phyloP scores from a whole-genome alignment of 352 stramenopile genomes.

The Phytophthora litchii region DNA sequence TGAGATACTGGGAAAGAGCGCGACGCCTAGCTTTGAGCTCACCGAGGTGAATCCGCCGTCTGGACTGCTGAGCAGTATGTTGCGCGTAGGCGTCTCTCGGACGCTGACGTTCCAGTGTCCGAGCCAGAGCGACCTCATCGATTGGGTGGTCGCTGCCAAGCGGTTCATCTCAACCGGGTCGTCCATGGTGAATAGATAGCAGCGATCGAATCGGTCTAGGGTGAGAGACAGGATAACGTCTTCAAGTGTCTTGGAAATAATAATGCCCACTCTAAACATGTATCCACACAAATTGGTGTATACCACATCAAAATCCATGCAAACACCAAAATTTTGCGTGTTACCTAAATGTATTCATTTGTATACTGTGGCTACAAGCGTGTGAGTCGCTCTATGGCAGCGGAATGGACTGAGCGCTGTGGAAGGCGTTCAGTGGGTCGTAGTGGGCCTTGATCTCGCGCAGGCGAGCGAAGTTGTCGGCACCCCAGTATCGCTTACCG shows the following conservation, averaged over 20 bases:
- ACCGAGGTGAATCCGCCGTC: conserved; percentile 62
- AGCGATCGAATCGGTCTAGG: conserved; percentile 2
- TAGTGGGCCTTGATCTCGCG: conserved; percentile 56
- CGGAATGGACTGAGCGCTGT: conserved; percentile 62
- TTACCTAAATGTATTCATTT: no score
- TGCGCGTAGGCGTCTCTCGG: conserved; percentile 63
- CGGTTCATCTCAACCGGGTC: conserved; percentile 61
- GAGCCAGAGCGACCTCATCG: conserved; percentile 78
- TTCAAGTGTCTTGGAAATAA: no score
- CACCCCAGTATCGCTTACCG: conserved; percentile 52
- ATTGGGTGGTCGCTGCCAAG: conserved; percentile 83
- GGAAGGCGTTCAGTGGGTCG: conserved; percentile 56
- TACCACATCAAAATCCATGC: no score
- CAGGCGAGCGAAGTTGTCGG: conserved; percentile 52
- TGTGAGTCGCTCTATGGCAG: conserved; percentile 31
- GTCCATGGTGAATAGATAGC: conserved; percentile 49
- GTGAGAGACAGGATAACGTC: no score
- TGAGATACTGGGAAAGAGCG: conserved; percentile 75
- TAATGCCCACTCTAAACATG: no score
- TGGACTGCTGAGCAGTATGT: conserved; percentile 66
- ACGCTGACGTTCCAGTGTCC: conserved; percentile 84
- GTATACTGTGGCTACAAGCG: no score
- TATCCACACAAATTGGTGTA: no score
- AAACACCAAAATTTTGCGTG: no score
- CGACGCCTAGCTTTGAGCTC: conserved; percentile 73